Conservation (phyloP, 2,329 filamentous ascomycete species). For the Scleromitrula shiraiana region DNA sequence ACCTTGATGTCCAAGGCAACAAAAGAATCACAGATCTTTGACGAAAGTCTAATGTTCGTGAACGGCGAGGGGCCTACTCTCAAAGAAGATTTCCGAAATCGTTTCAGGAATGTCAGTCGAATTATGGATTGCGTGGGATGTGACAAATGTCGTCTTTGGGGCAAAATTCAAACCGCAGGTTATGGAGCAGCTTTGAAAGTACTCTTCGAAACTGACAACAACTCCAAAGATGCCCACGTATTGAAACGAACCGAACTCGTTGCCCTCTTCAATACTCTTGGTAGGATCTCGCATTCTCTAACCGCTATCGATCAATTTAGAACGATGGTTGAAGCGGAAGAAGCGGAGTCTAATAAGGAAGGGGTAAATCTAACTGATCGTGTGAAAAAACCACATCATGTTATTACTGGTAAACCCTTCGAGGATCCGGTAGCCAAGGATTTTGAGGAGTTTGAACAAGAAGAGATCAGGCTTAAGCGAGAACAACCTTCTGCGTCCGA, state of each 20-base stretch:
- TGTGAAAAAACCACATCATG: conserved; percentile 36
- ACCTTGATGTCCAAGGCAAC: conserved; percentile 64
- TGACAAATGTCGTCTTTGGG: conserved; percentile 97
- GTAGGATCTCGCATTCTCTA: conserved; percentile 75
- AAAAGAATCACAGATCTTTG: conserved; percentile 73
- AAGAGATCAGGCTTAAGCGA: conserved; percentile 24
- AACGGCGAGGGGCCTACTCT: conserved; percentile 65
- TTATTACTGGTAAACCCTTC: conserved; percentile 24
- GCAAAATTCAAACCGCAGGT: conserved; percentile 89
- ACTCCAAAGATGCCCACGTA: conserved; percentile 53
- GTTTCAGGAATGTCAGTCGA: conserved; percentile 92
- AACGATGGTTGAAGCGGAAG: conserved; percentile 38
- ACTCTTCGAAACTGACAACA: conserved; percentile 78
- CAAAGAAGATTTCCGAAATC: conserved; percentile 95
- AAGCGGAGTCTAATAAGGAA: conserved; percentile 25
- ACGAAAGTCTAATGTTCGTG: conserved; percentile 93
- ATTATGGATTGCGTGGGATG: conserved; percentile 99
- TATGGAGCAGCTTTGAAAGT: conserved; percentile 95
- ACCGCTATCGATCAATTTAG: conserved; percentile 67
- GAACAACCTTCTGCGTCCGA: conserved; percentile 40
- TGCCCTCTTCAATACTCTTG: conserved; percentile 88
- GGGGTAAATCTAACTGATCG: conserved; percentile 22
- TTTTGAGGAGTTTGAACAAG: conserved; percentile 33
- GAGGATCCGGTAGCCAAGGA: conserved; percentile 34
- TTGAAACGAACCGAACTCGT: conserved; percentile 88